A percentile compares a stretch with the other conserved stretches of the same genome.
Conservation (phyloP, 2,329 filamentous ascomycete species). For the Fusarium xylarioides region DNA sequence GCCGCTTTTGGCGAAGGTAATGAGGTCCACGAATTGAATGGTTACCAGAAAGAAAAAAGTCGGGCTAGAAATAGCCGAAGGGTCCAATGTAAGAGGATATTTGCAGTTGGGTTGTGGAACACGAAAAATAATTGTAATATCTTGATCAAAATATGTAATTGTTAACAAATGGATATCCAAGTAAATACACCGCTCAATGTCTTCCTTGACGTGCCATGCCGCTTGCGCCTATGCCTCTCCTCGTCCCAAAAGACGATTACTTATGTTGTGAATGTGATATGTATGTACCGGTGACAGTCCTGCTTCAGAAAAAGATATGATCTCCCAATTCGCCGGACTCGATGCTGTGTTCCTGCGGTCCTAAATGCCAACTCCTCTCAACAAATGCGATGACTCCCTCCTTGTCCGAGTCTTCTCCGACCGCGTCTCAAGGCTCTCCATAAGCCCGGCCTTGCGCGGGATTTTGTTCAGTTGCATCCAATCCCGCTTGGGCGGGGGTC, state of each 20-base stretch:
- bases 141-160: conserved; percentile 26
- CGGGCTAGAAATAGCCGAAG: conserved; percentile 1
- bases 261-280: conserved; percentile 22
- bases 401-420: conserved; percentile 23
- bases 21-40: background rate
- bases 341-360: conserved; percentile 12
- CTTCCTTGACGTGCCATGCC: conserved; percentile 5
- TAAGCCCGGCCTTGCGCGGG: conserved; percentile 33
- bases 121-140: conserved; percentile 5
- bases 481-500: conserved; percentile 24
- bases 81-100: background rate
- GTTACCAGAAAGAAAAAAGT: background rate
- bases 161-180: conserved; percentile 40
- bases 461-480: conserved; percentile 13
- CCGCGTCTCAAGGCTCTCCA: conserved; percentile 13
- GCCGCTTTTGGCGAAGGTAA: conserved; percentile 21
- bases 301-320: background rate
- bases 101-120: background rate
- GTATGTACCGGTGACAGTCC: conserved; percentile 10
- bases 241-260: conserved; percentile 12
- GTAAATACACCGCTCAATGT: conserved; percentile 34
- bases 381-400: conserved; percentile 33
- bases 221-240: conserved; percentile 29
- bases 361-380: conserved; percentile 24
- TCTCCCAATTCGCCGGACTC: conserved; percentile 12